phyloP scores from a whole-genome alignment of 2,329 filamentous ascomycete genomes.

The Coniella vitis region DNA sequence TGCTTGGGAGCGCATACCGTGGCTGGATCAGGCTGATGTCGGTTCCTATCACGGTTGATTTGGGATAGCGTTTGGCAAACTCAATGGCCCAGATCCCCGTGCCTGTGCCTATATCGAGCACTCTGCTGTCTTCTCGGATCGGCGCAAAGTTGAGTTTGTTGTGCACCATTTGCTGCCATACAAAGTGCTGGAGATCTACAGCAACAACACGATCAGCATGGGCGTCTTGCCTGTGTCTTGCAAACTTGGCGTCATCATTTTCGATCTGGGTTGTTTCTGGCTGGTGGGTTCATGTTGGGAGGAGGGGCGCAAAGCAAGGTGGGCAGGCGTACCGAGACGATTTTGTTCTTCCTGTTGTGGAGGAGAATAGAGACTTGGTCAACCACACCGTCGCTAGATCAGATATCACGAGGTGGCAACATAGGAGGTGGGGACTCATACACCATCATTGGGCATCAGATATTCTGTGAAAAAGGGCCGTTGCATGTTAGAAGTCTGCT shows the following conservation, averaged over 20 bases:
- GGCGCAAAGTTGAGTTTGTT: constrained; percentile 9
- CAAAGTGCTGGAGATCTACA: constrained; percentile 10
- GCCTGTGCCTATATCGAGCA: constrained; percentile 10
- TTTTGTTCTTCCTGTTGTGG: constrained; percentile 2
- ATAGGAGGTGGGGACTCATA: neutral
- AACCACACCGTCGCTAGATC: neutral
- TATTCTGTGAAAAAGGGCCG: neutral
- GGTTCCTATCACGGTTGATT: constrained; percentile 10
- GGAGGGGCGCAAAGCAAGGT: neutral
- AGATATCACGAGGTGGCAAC: neutral
- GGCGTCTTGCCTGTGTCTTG: too few relatives aligned
- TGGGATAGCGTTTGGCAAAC: constrained; percentile 8
- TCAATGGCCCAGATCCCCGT: constrained; percentile 15
- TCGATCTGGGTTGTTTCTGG: too few relatives aligned
- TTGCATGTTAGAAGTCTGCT: neutral
- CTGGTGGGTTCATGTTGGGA: too few relatives aligned
- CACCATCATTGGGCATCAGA: constrained; percentile 3
- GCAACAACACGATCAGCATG: neutral
- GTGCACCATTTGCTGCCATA: constrained; percentile 2
- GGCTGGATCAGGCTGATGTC: constrained; percentile 15
- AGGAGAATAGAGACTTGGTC: neutral
- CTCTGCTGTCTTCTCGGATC: neutral
- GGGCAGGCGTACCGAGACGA: constrained; percentile 4
- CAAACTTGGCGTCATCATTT: too few relatives aligned
- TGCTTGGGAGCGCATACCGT: constrained; percentile 2